Base-by-base conservation (phyloP, 768 basidiomycete genomes). In the Leccinum incarnatum region DNA sequence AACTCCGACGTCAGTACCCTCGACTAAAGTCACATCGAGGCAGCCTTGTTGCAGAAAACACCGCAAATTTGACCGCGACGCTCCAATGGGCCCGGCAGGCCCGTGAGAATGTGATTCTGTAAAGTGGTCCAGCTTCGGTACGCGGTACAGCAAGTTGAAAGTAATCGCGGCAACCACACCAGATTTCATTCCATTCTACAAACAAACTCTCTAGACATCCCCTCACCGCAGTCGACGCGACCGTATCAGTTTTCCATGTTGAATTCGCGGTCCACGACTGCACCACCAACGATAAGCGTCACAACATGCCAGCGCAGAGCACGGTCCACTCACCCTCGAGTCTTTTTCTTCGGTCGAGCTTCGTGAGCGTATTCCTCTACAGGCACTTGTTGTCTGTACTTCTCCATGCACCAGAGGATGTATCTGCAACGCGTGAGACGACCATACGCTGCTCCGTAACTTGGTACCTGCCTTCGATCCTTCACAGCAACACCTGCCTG, bases 351-450 rank as follows among this genome's bases (percentile, higher is more conserved):
- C n/a, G 88, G 82, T 64, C 70, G 81, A 11, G 80, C 71, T 54
- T 85, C 83, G 64, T 89, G 83, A 6, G 86, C 85, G 69, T 91
- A 89, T 9, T 80, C 78, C 19, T 77, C 68, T 2, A 89, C 77
- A 1, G 83, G 75, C 27, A 76, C 65, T 1, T 83, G 85, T 54
- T 76, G 76, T 25, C 89, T 80, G 71, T 80, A 94, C 68, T 91
- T 93, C 68, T 90, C 84, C 85, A 91, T 85, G 64, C 86, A 86
- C 92, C 91, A 93, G 8, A 93, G 75, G 57, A 93, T 83, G 66
- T 94, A 94, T 68, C 92, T 93, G 63, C 15, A 47, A 9, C 48
- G 50, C 54, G 61, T 60, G 50, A 59, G 47, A 36, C 55, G 15
- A 55, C 42, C 55, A 34, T 48, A 57, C 19, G 46, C 40, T 46